Percentiles rank a stretch among this genome's conserved stretches.
phyloP scores from a whole-genome alignment of 169 alveolate species.

The Cryptosporidium ryanae region DNA sequence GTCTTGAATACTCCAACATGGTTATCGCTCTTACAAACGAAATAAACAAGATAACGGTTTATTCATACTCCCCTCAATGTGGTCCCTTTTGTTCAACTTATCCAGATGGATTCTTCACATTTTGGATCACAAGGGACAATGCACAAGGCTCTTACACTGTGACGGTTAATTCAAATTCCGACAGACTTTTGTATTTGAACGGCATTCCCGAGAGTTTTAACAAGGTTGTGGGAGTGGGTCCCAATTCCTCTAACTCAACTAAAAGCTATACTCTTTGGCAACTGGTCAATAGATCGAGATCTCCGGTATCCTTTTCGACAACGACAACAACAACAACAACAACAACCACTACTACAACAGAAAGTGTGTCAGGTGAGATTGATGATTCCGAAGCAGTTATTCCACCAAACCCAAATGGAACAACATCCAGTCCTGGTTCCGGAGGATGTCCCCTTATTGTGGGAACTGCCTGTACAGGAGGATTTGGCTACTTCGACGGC shows the following conservation, averaged over 20 bases:
- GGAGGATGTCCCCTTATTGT: conserved; percentile 35
- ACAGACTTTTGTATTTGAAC: conserved; percentile 27
- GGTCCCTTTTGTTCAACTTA: conserved; percentile 69
- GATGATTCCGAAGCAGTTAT: neutral
- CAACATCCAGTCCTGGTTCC: neutral
- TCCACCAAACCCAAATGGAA: neutral
- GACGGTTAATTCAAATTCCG: conserved; percentile 23
- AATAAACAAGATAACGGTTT: conserved; percentile 10
- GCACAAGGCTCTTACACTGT: conserved; percentile 1
- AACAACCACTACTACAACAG: neutral
- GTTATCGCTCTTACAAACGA: conserved; percentile 18
- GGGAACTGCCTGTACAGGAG: conserved; percentile 67
- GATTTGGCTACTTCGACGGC: conserved; percentile 45
- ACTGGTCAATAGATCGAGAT: conserved; percentile 11
- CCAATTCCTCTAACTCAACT: neutral
- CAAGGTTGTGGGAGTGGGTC: conserved; percentile 1
- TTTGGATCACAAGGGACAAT: conserved; percentile 33
- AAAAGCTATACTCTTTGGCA: conserved; percentile 36
- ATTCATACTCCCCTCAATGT: conserved; percentile 66
- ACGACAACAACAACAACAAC: conserved; percentile 57
- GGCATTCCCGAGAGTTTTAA: conserved; percentile 47
- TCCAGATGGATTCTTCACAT: conserved; percentile 62
- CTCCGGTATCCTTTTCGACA: conserved; percentile 16
- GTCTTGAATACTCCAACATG: conserved; percentile 2
- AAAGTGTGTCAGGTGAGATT: neutral